Percentiles rank a stretch among this genome's conserved stretches.
Evolutionary conservation across 495 filamentous ascomycete species (phyloP).

Genomic region (Lentithecium fluviatile): DNA sequence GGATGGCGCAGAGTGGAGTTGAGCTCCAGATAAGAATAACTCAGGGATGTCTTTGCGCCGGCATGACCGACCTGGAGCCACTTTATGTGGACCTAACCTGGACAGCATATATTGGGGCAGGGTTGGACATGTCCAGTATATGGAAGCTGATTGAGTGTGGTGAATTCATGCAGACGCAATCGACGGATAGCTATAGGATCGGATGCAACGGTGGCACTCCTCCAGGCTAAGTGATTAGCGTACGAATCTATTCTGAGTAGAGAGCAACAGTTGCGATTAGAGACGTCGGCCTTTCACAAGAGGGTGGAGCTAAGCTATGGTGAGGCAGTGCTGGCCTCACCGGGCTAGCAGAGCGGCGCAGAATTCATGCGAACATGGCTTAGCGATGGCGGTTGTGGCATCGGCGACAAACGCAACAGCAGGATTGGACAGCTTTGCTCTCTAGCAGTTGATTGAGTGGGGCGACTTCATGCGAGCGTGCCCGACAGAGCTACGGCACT

Average conservation of each 20-base stretch:
- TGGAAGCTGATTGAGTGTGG: slow-evolving; percentile 16
- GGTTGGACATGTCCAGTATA: slow-evolving; percentile 14
- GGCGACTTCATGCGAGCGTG: slow-evolving; percentile 12
- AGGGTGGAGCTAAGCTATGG: slow-evolving; percentile 16
- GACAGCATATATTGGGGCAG: slow-evolving; percentile 16
- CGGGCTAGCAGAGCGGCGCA: slow-evolving; percentile 10
- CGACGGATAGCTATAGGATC: slow-evolving; percentile 20
- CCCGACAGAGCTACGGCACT: slow-evolving; percentile 8
- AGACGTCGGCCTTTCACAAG: slow-evolving; percentile 12
- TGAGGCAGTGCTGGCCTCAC: slow-evolving; percentile 12
- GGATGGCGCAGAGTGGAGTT: slow-evolving; percentile 11
- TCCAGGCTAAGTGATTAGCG: slow-evolving; percentile 16
- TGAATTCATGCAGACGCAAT: slow-evolving; percentile 17
- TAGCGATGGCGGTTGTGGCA: slow-evolving; percentile 17
- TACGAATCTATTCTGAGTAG: slow-evolving; percentile 15
- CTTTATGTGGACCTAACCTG: slow-evolving; percentile 15
- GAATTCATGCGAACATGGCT: slow-evolving; percentile 20
- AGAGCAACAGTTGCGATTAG: slow-evolving; percentile 14
- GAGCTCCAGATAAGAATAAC: slow-evolving; percentile 4
- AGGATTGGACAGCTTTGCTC: slow-evolving; percentile 15
- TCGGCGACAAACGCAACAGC: slow-evolving; percentile 5
- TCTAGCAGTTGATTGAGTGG: slow-evolving; percentile 12
- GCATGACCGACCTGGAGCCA: slow-evolving; percentile 11
- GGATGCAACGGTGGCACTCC: slow-evolving; percentile 17
- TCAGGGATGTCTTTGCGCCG: slow-evolving; percentile 14